Evolutionary conservation across 139 green algal species (phyloP).

Genomic region (Zygnema circumcarinatum): DNA sequence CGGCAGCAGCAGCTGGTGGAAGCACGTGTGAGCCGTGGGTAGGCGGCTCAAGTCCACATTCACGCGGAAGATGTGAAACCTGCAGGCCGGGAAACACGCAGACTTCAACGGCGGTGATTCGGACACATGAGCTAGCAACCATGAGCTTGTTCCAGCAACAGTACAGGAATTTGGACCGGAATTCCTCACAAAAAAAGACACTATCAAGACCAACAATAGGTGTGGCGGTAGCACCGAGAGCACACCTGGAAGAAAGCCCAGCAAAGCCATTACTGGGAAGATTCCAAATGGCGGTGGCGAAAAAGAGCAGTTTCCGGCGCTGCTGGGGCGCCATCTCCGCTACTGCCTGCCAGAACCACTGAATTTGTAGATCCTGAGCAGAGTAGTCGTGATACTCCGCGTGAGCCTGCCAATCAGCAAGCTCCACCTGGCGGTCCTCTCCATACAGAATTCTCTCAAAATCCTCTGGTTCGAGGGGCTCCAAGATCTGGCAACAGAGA

Average conservation of each 20-base stretch:
- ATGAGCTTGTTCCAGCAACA: too few relatives aligned
- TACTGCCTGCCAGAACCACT: conserved; percentile 49
- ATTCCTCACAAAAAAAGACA: too few relatives aligned
- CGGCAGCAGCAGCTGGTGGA: conserved; percentile 89
- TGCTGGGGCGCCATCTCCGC: conserved; percentile 46
- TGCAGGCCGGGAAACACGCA: too few relatives aligned
- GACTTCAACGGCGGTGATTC: too few relatives aligned
- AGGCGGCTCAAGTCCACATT: conserved; percentile 35
- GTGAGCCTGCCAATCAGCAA: conserved; percentile 42
- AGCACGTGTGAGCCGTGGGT: conserved; percentile 92
- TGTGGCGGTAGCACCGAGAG: neutral
- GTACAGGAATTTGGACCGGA: too few relatives aligned
- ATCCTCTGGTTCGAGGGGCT: conserved; percentile 35
- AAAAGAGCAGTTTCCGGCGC: conserved; percentile 48
- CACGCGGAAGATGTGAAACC: conserved; percentile 45
- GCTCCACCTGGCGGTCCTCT: conserved; percentile 33
- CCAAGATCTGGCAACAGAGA: conserved; percentile 30
- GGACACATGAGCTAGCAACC: too few relatives aligned
- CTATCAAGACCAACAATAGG: too few relatives aligned
- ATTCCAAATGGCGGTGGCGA: conserved; percentile 44
- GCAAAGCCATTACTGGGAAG: conserved; percentile 45
- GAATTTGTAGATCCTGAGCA: neutral
- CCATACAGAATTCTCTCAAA: conserved; percentile 45
- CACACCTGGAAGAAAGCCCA: conserved; percentile 13
- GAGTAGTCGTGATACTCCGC: conserved; percentile 42